A percentile compares a stretch with the other conserved stretches of the same genome.
Evolutionary conservation across 2,329 filamentous ascomycete species (phyloP).

Genomic region (Lasiodiplodia theobromae): DNA sequence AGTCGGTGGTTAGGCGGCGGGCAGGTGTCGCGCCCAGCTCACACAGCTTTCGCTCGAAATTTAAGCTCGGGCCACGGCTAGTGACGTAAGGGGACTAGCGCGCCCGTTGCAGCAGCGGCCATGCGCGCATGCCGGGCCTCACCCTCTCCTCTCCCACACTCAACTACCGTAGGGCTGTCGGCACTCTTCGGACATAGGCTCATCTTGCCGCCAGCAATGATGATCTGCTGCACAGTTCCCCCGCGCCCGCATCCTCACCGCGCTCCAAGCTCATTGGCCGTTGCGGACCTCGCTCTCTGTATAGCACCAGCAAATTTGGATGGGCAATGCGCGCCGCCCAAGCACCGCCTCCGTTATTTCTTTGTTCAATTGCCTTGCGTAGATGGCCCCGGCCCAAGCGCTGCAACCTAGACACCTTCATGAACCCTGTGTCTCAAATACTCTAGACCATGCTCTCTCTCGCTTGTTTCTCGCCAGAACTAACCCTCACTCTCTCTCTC

Average conservation of each 20-base stretch:
- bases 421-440: slow-evolving; percentile 5
- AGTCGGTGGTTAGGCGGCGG: slow-evolving; percentile 4
- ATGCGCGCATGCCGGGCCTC: slow-evolving; percentile 1
- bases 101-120: not conserved
- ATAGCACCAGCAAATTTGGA: not conserved
- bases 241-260: not conserved
- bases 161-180: not conserved
- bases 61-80: slow-evolving; percentile 22
- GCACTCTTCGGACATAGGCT: not conserved
- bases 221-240: not conserved
- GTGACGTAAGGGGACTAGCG: slow-evolving; percentile 15
- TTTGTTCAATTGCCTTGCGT: not conserved
- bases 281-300: not conserved
- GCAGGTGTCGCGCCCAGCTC: slow-evolving; percentile 15
- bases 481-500: not conserved
- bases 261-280: not conserved
- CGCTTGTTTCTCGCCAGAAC: not conserved
- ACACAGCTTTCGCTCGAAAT: slow-evolving; percentile 26
- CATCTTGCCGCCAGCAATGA: not conserved
- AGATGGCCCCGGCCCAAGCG: not conserved
- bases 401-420: not conserved
- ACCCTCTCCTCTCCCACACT: not conserved
- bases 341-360: slow-evolving; percentile 5
- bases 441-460: not conserved
- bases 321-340: not conserved